Evolutionary conservation across 306 rosid species (phyloP).

Genomic region (Citrullus mucosospermus): DNA sequence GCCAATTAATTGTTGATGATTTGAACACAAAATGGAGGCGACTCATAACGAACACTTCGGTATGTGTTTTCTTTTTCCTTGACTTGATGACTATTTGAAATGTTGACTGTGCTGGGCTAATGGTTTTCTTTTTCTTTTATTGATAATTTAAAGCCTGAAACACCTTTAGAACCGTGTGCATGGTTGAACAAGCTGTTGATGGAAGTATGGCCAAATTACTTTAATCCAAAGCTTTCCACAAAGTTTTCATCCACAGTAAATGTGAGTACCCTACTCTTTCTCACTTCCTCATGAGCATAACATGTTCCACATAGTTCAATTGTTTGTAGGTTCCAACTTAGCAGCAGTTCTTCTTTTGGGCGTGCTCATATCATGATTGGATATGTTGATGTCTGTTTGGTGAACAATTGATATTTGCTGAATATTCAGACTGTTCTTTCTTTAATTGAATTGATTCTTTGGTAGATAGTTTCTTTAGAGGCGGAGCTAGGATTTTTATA

Average conservation of each 20-base stretch:
- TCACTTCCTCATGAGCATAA: conserved; percentile 1
- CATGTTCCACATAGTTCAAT: neutral
- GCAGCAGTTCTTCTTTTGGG: neutral
- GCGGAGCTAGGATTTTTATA: too few relatives aligned
- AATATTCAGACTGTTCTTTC: neutral
- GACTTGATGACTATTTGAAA: neutral
- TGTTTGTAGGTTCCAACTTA: neutral
- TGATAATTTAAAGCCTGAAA: conserved; percentile 36
- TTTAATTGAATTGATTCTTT: neutral
- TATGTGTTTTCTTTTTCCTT: conserved; percentile 5
- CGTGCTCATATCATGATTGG: neutral
- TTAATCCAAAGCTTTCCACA: conserved; percentile 54
- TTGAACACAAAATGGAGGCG: conserved; percentile 84
- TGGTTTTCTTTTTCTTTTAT: neutral
- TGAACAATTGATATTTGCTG: neutral
- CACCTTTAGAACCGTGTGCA: conserved; percentile 90
- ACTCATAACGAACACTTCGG: conserved; percentile 42
- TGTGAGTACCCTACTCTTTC: conserved; percentile 27
- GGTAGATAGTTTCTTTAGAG: too few relatives aligned
- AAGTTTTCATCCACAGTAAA: conserved; percentile 61
- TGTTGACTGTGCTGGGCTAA: neutral
- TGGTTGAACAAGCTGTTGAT: conserved; percentile 78
- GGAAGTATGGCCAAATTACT: conserved; percentile 69
- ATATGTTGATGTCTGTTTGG: neutral
- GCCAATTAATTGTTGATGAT: conserved; percentile 65